Evolutionary conservation across 495 filamentous ascomycete species (phyloP), one percentile per base, ranked within the genome.

Genomic region (Coniosporium apollinis): DNA sequence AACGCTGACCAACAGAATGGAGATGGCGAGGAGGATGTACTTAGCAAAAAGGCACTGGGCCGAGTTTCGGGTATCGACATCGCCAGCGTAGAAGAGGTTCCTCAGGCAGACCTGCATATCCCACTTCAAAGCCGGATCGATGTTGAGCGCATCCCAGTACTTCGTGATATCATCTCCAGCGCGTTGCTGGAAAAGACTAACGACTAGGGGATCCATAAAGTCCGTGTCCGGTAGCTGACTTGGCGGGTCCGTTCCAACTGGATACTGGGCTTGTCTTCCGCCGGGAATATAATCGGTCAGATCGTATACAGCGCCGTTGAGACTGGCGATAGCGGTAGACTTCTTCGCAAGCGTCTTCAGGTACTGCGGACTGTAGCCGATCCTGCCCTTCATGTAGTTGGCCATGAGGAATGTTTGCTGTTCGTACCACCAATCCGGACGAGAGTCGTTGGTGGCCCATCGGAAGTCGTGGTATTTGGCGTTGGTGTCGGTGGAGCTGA

Each of bases 41-140:
- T 77, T 76, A 28, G 89, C 74, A 48, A 99, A 94, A 44, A 74
- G 65, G 61, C 89, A 99, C 41, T 72, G 68, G 16, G 72, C 55
- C 3, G 86, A 94, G 51, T 86, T 84, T 58, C 89, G 69, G 14
- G 89, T 96, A 53, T 99, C 89, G 15, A 91, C 65, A 42, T 85
- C 77, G 26, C 87, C 89, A 29, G 94, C 72, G 48, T 89, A 92
- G 66, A 99, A 99, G 19, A 99, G 70, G 39, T 94, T 92, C 57
- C 94, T 76, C 34, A 99, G 66, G 50, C 89, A 99, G 3, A 76
- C 56, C 48, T 80, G 67, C 85, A 92, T 91, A 20, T 70, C 61
- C 14, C 50, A 43, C 38, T 76, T 74, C 43, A 71, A 41, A 1
- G 42, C 58, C 1, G 53, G 17, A 44, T 65, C 57, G 19, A 94